Conservation (phyloP, 2,329 filamentous ascomycete species). For the Macrophomina pseudophaseolina region DNA sequence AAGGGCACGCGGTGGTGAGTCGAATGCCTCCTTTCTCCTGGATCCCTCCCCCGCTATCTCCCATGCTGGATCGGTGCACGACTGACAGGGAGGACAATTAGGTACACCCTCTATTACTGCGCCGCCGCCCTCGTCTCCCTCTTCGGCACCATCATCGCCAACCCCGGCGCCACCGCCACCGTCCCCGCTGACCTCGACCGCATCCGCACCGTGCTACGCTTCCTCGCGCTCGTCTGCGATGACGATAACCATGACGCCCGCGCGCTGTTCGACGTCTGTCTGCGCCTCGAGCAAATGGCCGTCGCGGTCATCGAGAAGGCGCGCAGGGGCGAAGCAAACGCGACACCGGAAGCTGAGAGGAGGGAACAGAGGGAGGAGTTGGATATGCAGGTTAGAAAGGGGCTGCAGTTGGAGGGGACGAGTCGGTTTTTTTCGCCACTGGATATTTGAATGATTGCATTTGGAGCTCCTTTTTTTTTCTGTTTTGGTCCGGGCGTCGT, state of each 20-base stretch:
- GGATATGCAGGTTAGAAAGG: background rate
- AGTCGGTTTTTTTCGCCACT: background rate
- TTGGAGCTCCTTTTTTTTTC: too few relatives aligned
- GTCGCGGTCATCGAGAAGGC: background rate
- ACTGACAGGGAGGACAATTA: background rate
- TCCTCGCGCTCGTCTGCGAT: background rate
- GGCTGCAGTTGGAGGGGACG: background rate
- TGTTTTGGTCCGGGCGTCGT: background rate
- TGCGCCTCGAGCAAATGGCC: background rate
- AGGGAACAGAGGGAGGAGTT: background rate
- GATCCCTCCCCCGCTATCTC: too few relatives aligned
- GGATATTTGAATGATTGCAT: background rate
- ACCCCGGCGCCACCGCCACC: background rate
- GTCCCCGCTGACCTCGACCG: background rate
- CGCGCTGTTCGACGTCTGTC: background rate
- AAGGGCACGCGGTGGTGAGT: constrained; percentile 3
- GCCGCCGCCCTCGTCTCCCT: background rate
- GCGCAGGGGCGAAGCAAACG: background rate
- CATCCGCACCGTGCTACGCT: background rate
- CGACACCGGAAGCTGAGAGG: background rate
- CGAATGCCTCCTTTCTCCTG: too few relatives aligned
- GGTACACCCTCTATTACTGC: constrained; percentile 12
- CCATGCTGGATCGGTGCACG: too few relatives aligned
- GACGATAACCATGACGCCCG: background rate
- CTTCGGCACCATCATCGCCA: background rate